Percentiles rank a stretch among this genome's conserved stretches.
phyloP scores from a whole-genome alignment of 2,329 filamentous ascomycete genomes.

The Fusarium graminum region DNA sequence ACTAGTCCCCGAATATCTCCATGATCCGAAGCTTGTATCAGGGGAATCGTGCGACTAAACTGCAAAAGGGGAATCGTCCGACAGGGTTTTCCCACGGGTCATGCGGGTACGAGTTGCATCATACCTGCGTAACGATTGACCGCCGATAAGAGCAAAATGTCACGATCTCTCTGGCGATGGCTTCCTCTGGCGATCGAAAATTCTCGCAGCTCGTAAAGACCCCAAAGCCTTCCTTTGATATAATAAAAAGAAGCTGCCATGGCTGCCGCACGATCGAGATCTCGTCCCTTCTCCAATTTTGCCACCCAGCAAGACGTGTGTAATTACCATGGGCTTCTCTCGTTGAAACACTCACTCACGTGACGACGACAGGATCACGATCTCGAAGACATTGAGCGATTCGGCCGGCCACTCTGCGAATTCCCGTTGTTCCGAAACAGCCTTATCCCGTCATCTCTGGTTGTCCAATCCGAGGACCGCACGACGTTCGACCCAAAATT shows the following conservation, averaged over 20 bases:
- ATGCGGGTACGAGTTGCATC: constrained; percentile 3
- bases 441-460: constrained; percentile 1
- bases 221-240: background rate
- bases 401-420: constrained; percentile 20
- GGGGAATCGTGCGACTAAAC: background rate
- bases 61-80: constrained; percentile 1
- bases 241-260: background rate
- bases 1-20: background rate
- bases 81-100: background rate
- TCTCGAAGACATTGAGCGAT: constrained; percentile 5
- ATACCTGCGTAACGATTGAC: constrained; percentile 7
- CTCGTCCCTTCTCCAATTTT: background rate
- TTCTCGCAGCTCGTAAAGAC: background rate
- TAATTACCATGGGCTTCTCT: background rate
- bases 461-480: background rate
- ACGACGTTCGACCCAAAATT: background rate
- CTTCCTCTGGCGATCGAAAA: constrained; percentile 2
- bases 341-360: constrained; percentile 1
- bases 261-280: background rate
- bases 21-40: background rate
- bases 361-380: constrained; percentile 3
- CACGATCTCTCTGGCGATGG: constrained; percentile 4
- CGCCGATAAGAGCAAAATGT: constrained; percentile 1
- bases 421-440: constrained; percentile 17
- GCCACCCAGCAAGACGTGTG: constrained; percentile 13